phyloP scores from a whole-genome alignment of 208 protist genomes.

The Trypanosoma boissoni region DNA sequence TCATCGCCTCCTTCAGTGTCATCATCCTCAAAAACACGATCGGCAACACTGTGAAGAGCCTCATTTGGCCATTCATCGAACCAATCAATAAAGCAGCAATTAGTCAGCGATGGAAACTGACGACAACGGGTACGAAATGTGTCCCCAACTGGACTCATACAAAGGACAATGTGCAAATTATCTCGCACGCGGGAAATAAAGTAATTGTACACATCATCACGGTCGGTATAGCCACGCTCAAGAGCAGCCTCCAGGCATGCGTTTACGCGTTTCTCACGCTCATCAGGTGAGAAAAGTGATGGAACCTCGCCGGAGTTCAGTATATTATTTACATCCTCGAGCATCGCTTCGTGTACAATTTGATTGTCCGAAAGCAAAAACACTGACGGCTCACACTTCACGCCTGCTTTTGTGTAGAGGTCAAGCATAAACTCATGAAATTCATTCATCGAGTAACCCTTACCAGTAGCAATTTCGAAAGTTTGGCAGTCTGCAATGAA shows the following conservation, averaged over 20 bases:
- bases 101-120: conserved; percentile 97
- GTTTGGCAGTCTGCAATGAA: conserved; percentile 88
- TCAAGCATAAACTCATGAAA: conserved; percentile 92
- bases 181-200: conserved; percentile 95
- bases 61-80: conserved; percentile 96
- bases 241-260: conserved; percentile 87
- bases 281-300: conserved; percentile 95
- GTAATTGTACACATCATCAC: conserved; percentile 92
- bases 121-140: conserved; percentile 93
- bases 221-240: conserved; percentile 82
- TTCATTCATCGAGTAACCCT: conserved; percentile 91
- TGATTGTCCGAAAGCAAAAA: conserved; percentile 96
- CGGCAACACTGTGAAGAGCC: conserved; percentile 90
- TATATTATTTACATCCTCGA: conserved; percentile 98
- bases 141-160: conserved; percentile 95
- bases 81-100: conserved; percentile 98
- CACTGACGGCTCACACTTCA: conserved; percentile 85
- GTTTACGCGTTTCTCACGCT: conserved; percentile 95
- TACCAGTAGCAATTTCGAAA: conserved; percentile 92
- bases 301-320: conserved; percentile 98
- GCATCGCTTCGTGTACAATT: conserved; percentile 94
- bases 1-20: conserved; percentile 4
- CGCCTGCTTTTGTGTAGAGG: conserved; percentile 88
- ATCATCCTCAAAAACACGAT: conserved; percentile 72
- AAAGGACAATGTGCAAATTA: conserved; percentile 96